Evolutionary conservation across 805 yeast species (phyloP).

Genomic region (Hanseniaspora guilliermondii): DNA sequence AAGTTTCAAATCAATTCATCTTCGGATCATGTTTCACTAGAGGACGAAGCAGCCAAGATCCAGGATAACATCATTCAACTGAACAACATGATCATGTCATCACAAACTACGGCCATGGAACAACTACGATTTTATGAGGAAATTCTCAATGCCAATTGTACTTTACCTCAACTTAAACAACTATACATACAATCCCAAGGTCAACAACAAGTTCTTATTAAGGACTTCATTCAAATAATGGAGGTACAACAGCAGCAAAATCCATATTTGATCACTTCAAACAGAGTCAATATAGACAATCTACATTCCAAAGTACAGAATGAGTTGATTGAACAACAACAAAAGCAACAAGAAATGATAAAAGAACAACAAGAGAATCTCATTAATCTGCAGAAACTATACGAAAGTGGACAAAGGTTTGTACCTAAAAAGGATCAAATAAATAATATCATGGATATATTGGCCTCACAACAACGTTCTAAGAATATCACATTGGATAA

Average conservation of each 20-base stretch:
- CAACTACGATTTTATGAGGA: conserved; percentile 5
- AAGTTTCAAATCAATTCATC: conserved; percentile 4
- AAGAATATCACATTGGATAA: conserved; percentile 10
- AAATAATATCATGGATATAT: background rate
- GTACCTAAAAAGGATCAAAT: background rate
- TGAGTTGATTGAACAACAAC: conserved; percentile 1
- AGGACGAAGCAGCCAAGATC: conserved; percentile 8
- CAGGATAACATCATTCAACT: conserved; percentile 11
- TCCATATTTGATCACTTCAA: conserved; percentile 3
- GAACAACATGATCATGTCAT: conserved; percentile 6
- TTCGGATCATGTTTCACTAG: background rate
- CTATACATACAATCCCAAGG: background rate
- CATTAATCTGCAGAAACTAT: background rate
- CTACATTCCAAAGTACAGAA: background rate
- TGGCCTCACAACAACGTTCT: background rate
- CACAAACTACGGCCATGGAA: conserved; percentile 6
- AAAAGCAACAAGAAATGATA: conserved; percentile 11
- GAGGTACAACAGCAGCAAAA: conserved; percentile 1
- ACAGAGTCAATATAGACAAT: background rate
- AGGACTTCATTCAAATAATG: conserved; percentile 3
- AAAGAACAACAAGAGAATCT: conserved; percentile 11
- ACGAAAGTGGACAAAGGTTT: conserved; percentile 5
- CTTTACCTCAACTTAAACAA: conserved; percentile 1
- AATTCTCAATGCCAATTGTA: conserved; percentile 5
- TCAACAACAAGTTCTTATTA: conserved; percentile 5